Percentiles rank a stretch among this genome's conserved stretches.
Conservation (phyloP, 2,329 filamentous ascomycete genomes). For the Thermothelomyces thermophilus region DNA sequence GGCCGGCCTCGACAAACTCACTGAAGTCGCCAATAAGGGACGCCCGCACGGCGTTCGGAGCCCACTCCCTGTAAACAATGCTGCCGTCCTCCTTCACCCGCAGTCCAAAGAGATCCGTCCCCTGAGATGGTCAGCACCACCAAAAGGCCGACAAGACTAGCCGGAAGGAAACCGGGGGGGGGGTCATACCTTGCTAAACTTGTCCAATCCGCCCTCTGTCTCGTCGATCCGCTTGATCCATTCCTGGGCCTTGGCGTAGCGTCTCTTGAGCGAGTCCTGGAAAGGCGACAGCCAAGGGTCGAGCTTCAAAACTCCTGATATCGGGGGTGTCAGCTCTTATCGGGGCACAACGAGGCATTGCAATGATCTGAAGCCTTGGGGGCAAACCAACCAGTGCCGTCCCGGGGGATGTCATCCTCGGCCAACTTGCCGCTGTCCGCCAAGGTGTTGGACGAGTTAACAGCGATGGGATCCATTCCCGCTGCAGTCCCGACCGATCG, state of each 20-base stretch:
- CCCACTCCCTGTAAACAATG: constrained; percentile 93
- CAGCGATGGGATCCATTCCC: constrained; percentile 27
- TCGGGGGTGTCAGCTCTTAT: constrained; percentile 15
- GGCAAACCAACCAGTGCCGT: constrained; percentile 62
- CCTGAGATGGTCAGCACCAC: constrained; percentile 43
- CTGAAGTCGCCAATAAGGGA: constrained; percentile 93
- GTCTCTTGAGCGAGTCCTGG: constrained; percentile 64
- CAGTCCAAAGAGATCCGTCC: constrained; percentile 80
- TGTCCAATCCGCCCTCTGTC: constrained; percentile 80
- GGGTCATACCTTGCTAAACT: constrained; percentile 67
- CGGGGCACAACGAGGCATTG: background rate
- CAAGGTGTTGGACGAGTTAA: constrained; percentile 41
- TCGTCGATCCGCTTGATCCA: constrained; percentile 84
- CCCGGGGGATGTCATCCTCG: constrained; percentile 50
- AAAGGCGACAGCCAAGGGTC: constrained; percentile 90
- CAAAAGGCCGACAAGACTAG: background rate
- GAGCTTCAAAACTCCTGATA: constrained; percentile 71
- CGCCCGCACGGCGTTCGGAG: constrained; percentile 78
- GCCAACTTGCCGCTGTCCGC: constrained; percentile 32
- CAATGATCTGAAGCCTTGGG: background rate
- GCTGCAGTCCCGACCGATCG: background rate
- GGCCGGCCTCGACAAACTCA: constrained; percentile 37
- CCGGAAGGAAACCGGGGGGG: background rate
- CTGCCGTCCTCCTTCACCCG: constrained; percentile 75
- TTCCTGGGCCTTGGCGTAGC: constrained; percentile 71